Evolutionary conservation across 2,329 filamentous ascomycete species (phyloP), one percentile per base, ranked within the genome.

Genomic region (Sarocladium strictum): DNA sequence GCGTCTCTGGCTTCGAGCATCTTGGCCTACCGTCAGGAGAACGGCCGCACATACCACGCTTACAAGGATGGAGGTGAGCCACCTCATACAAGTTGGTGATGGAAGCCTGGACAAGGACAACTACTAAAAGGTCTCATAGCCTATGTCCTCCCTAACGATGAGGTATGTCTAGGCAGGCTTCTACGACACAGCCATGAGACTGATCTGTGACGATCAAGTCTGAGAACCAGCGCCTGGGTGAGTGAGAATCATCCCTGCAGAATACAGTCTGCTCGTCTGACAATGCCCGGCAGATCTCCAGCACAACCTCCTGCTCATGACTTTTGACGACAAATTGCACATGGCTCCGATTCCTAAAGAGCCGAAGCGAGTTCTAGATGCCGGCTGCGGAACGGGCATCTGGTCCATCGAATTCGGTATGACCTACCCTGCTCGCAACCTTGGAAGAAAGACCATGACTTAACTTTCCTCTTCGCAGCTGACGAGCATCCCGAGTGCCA

Each of bases 361-460:
- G 0, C 61, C 63, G 6, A 67, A 72, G 64, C 60, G 57, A 19
- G 66, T 78, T 45, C 71, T 78, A 53, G 75, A 78, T 57, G 65
- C 77, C 29, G 76, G 76, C 53, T 76, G 75, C 61, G 76, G 76
- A 0, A 73, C 76, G 0, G 76, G 75, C 3, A 75, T 91, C 64
- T 95, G 89, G 89, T 63, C 65, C 23, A 62, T 67, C 1, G 66
- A 69, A 43, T 69, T 64, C 56, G 66, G 64, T 56, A 51, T 6
- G 19, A 9, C 7, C 62, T n/a, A n/a, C n/a, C n/a, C n/a, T n/a
- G n/a, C n/a, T n/a, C n/a, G n/a, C n/a, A n/a, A n/a, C 9, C 4
- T 21, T 3, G 15, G n/a, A n/a, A n/a, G n/a, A n/a, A n/a, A n/a
- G n/a, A n/a, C n/a, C n/a, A n/a, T n/a, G n/a, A n/a, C n/a, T n/a